phyloP scores from a whole-genome alignment of 202 grass and related monocot species.

The Miscanthus sacchariflorus region DNA sequence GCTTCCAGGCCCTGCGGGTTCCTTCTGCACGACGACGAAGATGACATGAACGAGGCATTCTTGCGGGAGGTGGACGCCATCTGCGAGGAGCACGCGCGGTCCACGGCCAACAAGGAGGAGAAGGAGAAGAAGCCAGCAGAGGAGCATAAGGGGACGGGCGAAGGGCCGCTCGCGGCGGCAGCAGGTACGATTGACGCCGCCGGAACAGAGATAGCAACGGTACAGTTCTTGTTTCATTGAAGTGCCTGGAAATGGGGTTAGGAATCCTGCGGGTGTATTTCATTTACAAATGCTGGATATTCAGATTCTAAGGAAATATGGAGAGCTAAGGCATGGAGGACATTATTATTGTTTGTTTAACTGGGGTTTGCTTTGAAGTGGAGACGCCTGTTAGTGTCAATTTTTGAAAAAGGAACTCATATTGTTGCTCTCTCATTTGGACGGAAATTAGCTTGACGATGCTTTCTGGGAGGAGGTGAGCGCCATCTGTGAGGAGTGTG shows the following conservation, averaged over 20 bases:
- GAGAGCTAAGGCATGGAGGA: not conserved
- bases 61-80: conserved; percentile 84
- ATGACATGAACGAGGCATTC: conserved; percentile 75
- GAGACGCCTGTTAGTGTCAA: not conserved
- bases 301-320: not conserved
- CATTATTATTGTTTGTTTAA: conserved; percentile 6
- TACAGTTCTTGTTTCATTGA: conserved; percentile 20
- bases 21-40: conserved; percentile 47
- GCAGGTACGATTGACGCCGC: not conserved
- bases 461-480: conserved; percentile 44
- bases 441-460: conserved; percentile 44
- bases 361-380: not conserved
- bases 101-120: conserved; percentile 50
- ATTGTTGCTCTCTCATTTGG: conserved; percentile 31
- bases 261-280: not conserved
- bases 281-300: not conserved
- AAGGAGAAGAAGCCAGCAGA: conserved; percentile 37
- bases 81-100: conserved; percentile 70
- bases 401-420: conserved; percentile 1
- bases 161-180: not conserved
- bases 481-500: conserved; percentile 32
- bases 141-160: not conserved
- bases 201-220: conserved; percentile 27
- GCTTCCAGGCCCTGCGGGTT: conserved; percentile 39
- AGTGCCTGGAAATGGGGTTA: conserved; percentile 17